Percentiles rank a stretch among this genome's conserved stretches.
These are phyloP conservation scores for Dendrothele bispora DNA, from an alignment of 768 basidiomycete genomes.

Conservation along the genomic window DNA sequence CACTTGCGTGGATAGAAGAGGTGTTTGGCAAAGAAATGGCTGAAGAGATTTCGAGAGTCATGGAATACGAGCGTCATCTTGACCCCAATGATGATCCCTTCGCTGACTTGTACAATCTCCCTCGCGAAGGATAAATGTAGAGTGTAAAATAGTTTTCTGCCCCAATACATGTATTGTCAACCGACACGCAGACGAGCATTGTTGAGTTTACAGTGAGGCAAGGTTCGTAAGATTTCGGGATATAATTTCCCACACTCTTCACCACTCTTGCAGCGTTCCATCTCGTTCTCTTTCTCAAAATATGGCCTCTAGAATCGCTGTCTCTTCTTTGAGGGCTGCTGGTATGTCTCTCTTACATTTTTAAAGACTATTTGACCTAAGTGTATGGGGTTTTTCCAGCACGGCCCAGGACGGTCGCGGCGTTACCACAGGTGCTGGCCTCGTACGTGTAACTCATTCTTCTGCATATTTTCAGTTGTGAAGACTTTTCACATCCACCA, in stretches of 20 bases:
- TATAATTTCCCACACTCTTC: slow-evolving; percentile 12
- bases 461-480: slow-evolving; percentile 4
- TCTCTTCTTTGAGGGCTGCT: slow-evolving; percentile 61
- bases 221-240: slow-evolving; percentile 9
- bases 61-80: slow-evolving; percentile 41
- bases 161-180: too few species aligned
- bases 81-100: slow-evolving; percentile 41
- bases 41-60: slow-evolving; percentile 25
- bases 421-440: slow-evolving; percentile 44
- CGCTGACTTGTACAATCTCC: slow-evolving; percentile 22
- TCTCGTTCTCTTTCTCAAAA: slow-evolving; percentile 3
- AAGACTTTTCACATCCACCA: slow-evolving; percentile 25
- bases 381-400: slow-evolving; percentile 31
- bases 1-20: slow-evolving; percentile 34
- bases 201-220: background rate
- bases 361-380: too few species aligned
- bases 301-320: slow-evolving; percentile 75
- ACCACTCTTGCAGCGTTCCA: slow-evolving; percentile 1
- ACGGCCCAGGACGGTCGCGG: slow-evolving; percentile 54
- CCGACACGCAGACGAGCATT: background rate
- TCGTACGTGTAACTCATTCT: slow-evolving; percentile 37
- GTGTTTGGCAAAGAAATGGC: slow-evolving; percentile 36
- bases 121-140: background rate
- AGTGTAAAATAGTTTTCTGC: too few species aligned
- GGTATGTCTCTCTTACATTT: slow-evolving; percentile 34